These are phyloP conservation scores for Salvia splendens DNA, from an alignment of 257 asterid genomes.

Conservation along the genomic window DNA sequence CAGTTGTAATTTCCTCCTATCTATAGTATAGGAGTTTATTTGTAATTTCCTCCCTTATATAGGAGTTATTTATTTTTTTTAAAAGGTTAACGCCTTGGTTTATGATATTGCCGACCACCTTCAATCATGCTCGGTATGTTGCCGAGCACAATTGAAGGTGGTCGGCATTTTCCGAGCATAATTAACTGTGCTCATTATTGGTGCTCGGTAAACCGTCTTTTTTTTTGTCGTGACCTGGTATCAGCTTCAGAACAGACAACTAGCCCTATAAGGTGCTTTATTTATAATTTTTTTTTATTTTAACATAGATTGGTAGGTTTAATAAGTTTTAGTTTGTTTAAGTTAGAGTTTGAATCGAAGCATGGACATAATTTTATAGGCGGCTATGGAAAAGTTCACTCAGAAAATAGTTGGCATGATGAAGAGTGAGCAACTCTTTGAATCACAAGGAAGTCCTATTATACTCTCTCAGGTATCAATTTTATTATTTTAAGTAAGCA, in stretches of 20 bases:
- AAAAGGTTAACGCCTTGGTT: too few species aligned
- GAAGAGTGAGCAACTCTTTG: conserved; percentile 72
- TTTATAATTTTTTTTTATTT: too few species aligned
- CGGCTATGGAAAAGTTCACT: conserved; percentile 78
- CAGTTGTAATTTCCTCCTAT: too few species aligned
- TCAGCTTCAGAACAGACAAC: conserved; percentile 90
- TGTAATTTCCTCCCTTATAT: too few species aligned
- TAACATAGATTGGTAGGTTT: not conserved
- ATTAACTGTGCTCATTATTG: too few species aligned
- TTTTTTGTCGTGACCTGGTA: conserved; percentile 56
- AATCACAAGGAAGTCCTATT: conserved; percentile 92
- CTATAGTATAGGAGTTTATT: too few species aligned
- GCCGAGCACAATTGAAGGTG: too few species aligned
- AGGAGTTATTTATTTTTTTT: too few species aligned
- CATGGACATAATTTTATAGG: conserved; percentile 31
- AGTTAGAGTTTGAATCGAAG: not conserved
- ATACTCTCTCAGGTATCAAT: conserved; percentile 78
- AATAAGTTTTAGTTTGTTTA: not conserved
- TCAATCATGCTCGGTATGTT: too few species aligned
- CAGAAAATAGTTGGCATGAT: conserved; percentile 69
- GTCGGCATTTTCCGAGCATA: too few species aligned
- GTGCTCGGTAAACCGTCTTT: too few species aligned
- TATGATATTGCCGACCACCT: too few species aligned
- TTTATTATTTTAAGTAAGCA: not conserved
- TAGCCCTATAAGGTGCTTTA: conserved; percentile 80